Percentiles rank a stretch among this genome's conserved stretches.
Conservation (phyloP, 306 rosid species). For the Ammopiptanthus mongolicus region DNA sequence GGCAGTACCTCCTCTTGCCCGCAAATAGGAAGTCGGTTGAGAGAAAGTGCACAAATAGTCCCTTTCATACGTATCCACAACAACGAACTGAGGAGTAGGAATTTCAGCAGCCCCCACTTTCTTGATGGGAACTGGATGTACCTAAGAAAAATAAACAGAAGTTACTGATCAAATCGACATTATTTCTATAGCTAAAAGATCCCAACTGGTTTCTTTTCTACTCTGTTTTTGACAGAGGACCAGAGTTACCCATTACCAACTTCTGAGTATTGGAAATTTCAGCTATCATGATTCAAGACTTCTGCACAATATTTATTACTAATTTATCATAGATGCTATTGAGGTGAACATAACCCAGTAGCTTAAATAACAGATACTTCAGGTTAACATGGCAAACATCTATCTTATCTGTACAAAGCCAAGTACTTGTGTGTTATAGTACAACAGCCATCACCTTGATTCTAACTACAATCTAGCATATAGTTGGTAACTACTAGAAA, state of each 20-base stretch:
- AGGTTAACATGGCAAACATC: neutral
- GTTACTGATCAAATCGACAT: neutral
- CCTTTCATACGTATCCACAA: constrained; percentile 88
- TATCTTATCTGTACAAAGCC: constrained; percentile 3
- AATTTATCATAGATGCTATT: neutral
- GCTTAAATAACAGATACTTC: neutral
- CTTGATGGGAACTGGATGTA: constrained; percentile 51
- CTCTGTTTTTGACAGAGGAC: neutral
- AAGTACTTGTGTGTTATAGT: neutral
- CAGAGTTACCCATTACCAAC: neutral
- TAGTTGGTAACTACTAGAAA: neutral
- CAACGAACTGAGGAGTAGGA: constrained; percentile 86
- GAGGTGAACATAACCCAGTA: neutral
- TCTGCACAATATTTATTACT: neutral
- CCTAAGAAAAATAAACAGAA: constrained; percentile 29
- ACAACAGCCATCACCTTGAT: constrained; percentile 2
- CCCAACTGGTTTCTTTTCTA: constrained; percentile 3
- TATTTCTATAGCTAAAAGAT: neutral
- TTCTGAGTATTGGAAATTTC: constrained; percentile 3
- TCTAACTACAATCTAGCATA: neutral
- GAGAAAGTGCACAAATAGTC: constrained; percentile 80
- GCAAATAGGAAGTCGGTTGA: constrained; percentile 85
- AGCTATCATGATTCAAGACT: neutral
- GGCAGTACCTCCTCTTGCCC: constrained; percentile 84
- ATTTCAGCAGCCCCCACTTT: constrained; percentile 59